phyloP scores from a whole-genome alignment of 768 basidiomycete genomes.

The Pulveroboletus sp. region DNA sequence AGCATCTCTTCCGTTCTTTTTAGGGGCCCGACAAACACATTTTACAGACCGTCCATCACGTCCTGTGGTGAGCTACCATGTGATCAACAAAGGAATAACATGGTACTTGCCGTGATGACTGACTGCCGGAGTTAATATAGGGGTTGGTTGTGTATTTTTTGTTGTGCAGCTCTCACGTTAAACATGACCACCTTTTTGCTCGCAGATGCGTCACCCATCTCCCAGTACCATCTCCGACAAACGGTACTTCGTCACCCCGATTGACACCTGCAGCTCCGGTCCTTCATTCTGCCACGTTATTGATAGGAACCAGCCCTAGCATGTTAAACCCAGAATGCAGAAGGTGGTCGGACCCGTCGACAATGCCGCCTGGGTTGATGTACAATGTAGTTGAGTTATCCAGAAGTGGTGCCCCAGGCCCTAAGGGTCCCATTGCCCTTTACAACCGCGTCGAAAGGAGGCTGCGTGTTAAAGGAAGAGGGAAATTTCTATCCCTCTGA shows the following conservation, averaged over 20 bases:
- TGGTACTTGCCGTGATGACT: neutral
- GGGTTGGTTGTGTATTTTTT: neutral
- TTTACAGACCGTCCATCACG: neutral
- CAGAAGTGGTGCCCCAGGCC: neutral
- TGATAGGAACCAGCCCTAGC: neutral
- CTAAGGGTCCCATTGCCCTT: neutral
- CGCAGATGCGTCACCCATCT: neutral
- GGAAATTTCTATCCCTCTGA: neutral
- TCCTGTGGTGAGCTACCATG: neutral
- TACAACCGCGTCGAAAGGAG: neutral
- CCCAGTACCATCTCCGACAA: neutral
- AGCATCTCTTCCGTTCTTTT: neutral
- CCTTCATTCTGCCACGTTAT: neutral
- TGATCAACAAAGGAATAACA: slow-evolving; percentile 1
- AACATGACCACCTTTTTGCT: neutral
- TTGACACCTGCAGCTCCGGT: neutral
- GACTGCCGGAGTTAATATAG: neutral
- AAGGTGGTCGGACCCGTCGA: neutral
- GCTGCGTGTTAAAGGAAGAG: too few species aligned
- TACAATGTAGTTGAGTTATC: neutral
- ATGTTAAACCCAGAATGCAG: neutral
- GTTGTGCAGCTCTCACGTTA: neutral
- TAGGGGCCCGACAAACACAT: slow-evolving; percentile 1
- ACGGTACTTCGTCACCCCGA: too few species aligned
- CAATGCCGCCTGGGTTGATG: neutral